phyloP scores from a whole-genome alignment of 306 rosid genomes.

The Prunus kanzakura region DNA sequence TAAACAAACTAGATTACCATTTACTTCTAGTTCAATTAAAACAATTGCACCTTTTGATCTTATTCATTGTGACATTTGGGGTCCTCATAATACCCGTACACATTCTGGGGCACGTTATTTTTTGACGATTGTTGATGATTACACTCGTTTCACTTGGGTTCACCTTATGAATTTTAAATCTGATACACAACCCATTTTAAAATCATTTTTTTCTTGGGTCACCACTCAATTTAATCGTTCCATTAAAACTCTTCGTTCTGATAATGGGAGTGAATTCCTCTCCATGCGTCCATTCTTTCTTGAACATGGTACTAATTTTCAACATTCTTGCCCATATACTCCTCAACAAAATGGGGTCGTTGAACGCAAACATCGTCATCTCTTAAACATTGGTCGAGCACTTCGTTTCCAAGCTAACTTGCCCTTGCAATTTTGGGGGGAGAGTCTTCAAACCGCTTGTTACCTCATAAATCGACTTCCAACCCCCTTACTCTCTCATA shows the following conservation, averaged over 20 bases:
- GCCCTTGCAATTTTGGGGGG: no score
- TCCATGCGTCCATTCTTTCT: neutral
- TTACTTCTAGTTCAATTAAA: neutral
- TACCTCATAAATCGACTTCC: no score
- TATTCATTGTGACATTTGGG: neutral
- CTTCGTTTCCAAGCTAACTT: neutral
- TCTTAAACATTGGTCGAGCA: neutral
- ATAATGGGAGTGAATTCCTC: neutral
- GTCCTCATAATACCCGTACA: neutral
- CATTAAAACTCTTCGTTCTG: no score
- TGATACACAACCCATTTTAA: neutral
- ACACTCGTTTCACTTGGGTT: neutral
- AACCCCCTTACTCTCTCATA: no score
- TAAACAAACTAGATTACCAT: neutral
- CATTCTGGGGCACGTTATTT: neutral
- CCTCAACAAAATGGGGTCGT: neutral
- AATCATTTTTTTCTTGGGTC: neutral
- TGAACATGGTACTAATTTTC: neutral
- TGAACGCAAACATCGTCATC: no score
- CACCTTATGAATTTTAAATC: neutral
- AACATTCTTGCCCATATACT: neutral
- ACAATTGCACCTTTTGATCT: neutral
- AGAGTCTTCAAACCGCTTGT: no score
- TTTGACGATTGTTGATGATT: neutral
- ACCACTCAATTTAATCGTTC: neutral